Evolutionary conservation across 768 basidiomycete genomes (phyloP).

Genomic region (Russula griseocarnosa): DNA sequence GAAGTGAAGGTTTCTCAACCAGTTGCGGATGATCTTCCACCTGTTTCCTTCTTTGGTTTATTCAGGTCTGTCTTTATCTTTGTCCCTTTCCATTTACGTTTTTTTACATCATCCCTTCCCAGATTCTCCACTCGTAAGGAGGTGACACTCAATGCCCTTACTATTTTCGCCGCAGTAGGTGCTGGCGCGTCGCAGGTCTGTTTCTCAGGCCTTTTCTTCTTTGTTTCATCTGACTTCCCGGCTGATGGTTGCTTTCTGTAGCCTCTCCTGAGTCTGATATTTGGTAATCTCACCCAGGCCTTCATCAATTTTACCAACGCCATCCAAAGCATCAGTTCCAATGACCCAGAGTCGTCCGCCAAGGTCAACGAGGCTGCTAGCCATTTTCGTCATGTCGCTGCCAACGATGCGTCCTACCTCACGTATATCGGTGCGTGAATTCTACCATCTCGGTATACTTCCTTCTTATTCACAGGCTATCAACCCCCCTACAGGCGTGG

Average conservation of each 20-base stretch:
- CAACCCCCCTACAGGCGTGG: conserved; percentile 53
- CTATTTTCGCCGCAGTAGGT: conserved; percentile 59
- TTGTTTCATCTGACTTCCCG: neutral
- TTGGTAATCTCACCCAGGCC: conserved; percentile 68
- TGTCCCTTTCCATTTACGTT: neutral
- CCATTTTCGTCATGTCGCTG: conserved; percentile 52
- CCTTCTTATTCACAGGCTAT: neutral
- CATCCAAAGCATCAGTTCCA: conserved; percentile 30
- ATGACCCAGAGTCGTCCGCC: conserved; percentile 34
- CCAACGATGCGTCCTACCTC: conserved; percentile 59
- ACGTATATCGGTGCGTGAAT: conserved; percentile 55
- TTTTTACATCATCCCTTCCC: conserved; percentile 20
- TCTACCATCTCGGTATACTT: too few species aligned
- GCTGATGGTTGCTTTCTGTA: conserved; percentile 28
- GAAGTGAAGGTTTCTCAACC: neutral
- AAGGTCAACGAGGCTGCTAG: conserved; percentile 36
- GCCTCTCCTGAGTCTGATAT: conserved; percentile 75
- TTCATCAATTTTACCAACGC: conserved; percentile 56
- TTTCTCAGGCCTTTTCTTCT: conserved; percentile 13
- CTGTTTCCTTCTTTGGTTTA: conserved; percentile 34
- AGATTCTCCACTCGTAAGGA: conserved; percentile 74
- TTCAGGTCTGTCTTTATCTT: conserved; percentile 26
- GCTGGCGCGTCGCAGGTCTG: conserved; percentile 74
- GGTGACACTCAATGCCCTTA: conserved; percentile 59
- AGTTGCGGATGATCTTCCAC: conserved; percentile 11